Evolutionary conservation across 2,329 filamentous ascomycete genomes (phyloP).

Genomic region (Trichoderma simmonsii): DNA sequence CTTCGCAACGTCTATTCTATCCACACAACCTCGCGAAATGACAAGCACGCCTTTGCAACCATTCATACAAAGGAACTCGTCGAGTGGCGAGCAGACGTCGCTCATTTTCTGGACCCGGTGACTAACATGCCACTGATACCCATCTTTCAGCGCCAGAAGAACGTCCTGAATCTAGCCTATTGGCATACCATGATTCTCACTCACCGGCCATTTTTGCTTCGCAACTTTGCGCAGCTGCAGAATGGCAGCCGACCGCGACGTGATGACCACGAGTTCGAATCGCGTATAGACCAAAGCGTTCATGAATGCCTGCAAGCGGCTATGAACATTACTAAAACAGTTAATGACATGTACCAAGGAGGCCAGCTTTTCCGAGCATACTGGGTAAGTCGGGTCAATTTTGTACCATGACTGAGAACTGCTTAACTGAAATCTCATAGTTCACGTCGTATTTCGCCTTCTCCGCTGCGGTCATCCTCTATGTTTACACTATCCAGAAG

Average conservation of each 20-base stretch:
- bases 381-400: background rate
- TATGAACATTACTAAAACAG: constrained; percentile 7
- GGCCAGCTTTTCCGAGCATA: constrained; percentile 14
- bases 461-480: constrained; percentile 1
- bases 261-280: constrained; percentile 1
- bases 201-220: constrained; percentile 4
- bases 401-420: too few relatives aligned
- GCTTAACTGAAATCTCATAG: background rate
- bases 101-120: constrained; percentile 2
- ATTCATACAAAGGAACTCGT: constrained; percentile 8
- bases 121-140: constrained; percentile 9
- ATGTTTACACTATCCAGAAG: constrained; percentile 11
- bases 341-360: constrained; percentile 9
- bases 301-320: constrained; percentile 1
- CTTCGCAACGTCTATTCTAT: constrained; percentile 14
- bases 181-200: constrained; percentile 15
- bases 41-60: constrained; percentile 7
- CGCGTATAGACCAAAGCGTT: constrained; percentile 4
- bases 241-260: constrained; percentile 7
- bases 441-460: constrained; percentile 13
- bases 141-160: constrained; percentile 14
- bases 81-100: constrained; percentile 6
- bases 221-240: constrained; percentile 10
- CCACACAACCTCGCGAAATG: constrained; percentile 8
- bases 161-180: constrained; percentile 6